A percentile compares a stretch with the other conserved stretches of the same genome.
phyloP scores from a whole-genome alignment of 2,329 filamentous ascomycete species.

The Phialemonium atrogriseum region DNA sequence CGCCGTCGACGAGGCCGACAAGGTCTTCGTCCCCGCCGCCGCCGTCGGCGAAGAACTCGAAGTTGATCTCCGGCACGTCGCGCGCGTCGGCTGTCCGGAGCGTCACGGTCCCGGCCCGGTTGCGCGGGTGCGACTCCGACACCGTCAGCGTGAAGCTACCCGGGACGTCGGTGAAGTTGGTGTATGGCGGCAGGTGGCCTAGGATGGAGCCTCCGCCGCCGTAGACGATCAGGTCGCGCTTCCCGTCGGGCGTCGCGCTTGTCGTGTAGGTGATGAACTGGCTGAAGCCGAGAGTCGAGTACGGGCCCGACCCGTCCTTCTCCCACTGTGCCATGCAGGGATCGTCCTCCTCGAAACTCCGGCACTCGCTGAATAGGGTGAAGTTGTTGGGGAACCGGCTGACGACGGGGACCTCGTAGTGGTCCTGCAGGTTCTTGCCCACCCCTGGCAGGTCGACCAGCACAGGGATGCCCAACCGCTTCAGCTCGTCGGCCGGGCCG shows the following conservation, averaged over 20 bases:
- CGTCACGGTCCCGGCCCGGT: constrained; percentile 34
- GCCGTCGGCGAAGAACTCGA: constrained; percentile 36
- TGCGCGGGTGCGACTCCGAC: constrained; percentile 26
- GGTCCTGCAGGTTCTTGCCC: constrained; percentile 40
- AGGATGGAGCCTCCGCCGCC: constrained; percentile 27
- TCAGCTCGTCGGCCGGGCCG: constrained; percentile 32
- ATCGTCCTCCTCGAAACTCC: constrained; percentile 21
- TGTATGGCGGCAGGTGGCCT: constrained; percentile 41
- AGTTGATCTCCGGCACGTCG: constrained; percentile 42
- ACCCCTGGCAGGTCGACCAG: constrained; percentile 39
- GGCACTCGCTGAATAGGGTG: constrained; percentile 15
- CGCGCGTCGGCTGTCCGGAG: constrained; percentile 42
- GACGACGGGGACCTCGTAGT: constrained; percentile 28
- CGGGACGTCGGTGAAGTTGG: constrained; percentile 21
- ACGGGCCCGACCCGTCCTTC: constrained; percentile 15
- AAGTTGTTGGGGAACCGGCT: constrained; percentile 13
- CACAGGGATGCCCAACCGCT: constrained; percentile 33
- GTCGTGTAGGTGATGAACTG: constrained; percentile 15
- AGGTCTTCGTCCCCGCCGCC: constrained; percentile 23
- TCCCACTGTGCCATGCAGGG: constrained; percentile 28
- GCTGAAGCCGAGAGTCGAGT: constrained; percentile 22
- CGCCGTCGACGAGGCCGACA: background rate
- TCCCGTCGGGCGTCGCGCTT: constrained; percentile 32
- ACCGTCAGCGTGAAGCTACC: constrained; percentile 29
- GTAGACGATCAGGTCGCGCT: constrained; percentile 39